These are phyloP conservation scores for Suillus decipiens DNA, from an alignment of 768 basidiomycete species.

Conservation along the genomic window DNA sequence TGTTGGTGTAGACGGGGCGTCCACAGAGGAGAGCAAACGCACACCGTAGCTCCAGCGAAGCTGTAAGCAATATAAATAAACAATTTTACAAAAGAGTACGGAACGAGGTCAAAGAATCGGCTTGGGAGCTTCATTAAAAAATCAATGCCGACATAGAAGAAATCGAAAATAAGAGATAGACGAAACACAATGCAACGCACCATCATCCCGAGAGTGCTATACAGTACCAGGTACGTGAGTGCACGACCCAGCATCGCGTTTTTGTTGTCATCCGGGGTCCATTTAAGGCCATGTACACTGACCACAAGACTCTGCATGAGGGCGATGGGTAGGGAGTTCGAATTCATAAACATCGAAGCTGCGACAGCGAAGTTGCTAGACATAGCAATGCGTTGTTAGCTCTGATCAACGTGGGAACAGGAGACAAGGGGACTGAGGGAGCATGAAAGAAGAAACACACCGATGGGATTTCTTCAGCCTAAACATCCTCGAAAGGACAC, in stretches of 20 bases:
- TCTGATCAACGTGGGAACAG: neutral
- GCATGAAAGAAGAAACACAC: slow-evolving; percentile 38
- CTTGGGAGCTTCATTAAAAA: neutral
- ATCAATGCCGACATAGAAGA: neutral
- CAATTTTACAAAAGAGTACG: neutral
- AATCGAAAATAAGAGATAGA: neutral
- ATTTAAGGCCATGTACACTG: slow-evolving; percentile 80
- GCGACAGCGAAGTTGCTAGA: slow-evolving; percentile 76
- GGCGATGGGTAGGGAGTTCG: slow-evolving; percentile 93
- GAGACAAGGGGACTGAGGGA: neutral
- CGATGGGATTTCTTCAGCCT: slow-evolving; percentile 75
- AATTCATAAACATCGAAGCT: slow-evolving; percentile 90
- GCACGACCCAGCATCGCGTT: slow-evolving; percentile 92
- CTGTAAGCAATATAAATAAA: slow-evolving; percentile 37
- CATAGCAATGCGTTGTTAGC: neutral
- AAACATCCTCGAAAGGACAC: slow-evolving; percentile 59
- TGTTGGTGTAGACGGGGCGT: slow-evolving; percentile 35
- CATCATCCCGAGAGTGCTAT: slow-evolving; percentile 95
- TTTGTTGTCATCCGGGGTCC: slow-evolving; percentile 77
- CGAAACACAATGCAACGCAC: slow-evolving; percentile 44
- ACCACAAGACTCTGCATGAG: slow-evolving; percentile 89
- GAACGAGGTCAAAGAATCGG: neutral
- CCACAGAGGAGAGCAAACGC: slow-evolving; percentile 74
- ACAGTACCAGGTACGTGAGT: slow-evolving; percentile 86
- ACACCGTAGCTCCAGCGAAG: slow-evolving; percentile 94